Evolutionary conservation across 768 basidiomycete genomes (phyloP), one percentile per base, ranked within the genome.

Genomic region (Panus rudis): DNA sequence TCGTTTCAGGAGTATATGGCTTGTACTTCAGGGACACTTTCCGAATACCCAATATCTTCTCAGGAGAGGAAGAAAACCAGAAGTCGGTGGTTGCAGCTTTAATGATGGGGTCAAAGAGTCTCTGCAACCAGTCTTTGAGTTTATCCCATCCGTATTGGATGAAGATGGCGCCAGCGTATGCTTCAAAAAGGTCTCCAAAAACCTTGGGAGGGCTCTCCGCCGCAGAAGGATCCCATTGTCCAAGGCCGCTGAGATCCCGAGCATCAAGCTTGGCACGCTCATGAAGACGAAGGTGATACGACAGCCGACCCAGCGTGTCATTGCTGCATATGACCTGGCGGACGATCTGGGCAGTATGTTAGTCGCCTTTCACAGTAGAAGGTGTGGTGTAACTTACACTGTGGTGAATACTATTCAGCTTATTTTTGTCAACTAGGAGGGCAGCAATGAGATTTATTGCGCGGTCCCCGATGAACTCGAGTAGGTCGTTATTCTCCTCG

Each of bases 401-500:
- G 32, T 63, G 61, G 28, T 65, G 61, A 21, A 53, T 56, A 4
- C 58, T 56, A 25, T 55, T 57, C 11, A 60, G 43, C 12, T 54
- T 60, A 3, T 50, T 49, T 22, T 55, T 56, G 5, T 58, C 59
- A 3, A 62, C 60, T 31, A 62, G 43, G 1, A 65, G 47, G 1
- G 61, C 56, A 41, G 57, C 57, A 3, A 51, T 46, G 12, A 63
- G 56, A 42, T 63, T 64, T 26, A 64, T 52, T 4, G 56, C 52
- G 6, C 60, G 57, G 37, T 65, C 63, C 11, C 63, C 63, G 22
- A 63, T 50, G 41, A 63, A 65, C 45, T 64, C 63, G 4, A 63
- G 51, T 14, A 63, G 41, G 38, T 65, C 60, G 35, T 65, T 63
- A 47, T 62, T 65, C 22, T 57, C 46, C 30, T 39, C 28, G 3